Evolutionary conservation across 768 basidiomycete genomes (phyloP).

Genomic region (Tylopilus subfusipes): DNA sequence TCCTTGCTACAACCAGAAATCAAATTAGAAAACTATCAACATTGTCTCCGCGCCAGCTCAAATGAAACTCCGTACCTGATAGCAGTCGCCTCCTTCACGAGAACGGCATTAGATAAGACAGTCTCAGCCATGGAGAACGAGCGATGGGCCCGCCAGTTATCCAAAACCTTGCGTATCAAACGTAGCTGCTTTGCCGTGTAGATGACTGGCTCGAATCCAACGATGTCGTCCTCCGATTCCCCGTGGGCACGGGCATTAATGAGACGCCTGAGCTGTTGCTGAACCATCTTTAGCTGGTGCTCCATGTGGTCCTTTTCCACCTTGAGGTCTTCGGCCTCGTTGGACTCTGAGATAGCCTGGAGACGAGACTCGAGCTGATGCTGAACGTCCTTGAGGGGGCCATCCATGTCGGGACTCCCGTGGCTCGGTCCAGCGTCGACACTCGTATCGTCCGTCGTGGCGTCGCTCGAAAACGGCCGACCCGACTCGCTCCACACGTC

Average conservation of each 20-base stretch:
- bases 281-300: constrained; percentile 77
- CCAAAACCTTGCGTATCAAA: constrained; percentile 77
- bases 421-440: constrained; percentile 60
- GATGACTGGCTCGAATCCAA: constrained; percentile 73
- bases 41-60: neutral
- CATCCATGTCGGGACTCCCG: constrained; percentile 63
- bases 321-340: constrained; percentile 80
- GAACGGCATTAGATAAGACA: constrained; percentile 77
- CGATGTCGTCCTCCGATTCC: constrained; percentile 61
- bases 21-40: constrained; percentile 6
- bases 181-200: constrained; percentile 81
- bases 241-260: constrained; percentile 74
- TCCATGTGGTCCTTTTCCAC: constrained; percentile 94
- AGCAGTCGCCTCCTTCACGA: constrained; percentile 92
- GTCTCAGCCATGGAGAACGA: constrained; percentile 92
- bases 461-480: constrained; percentile 74
- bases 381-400: constrained; percentile 66
- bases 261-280: constrained; percentile 76
- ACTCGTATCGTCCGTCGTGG: constrained; percentile 85
- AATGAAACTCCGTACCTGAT: constrained; percentile 56
- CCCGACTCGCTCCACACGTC: constrained; percentile 89
- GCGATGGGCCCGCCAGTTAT: constrained; percentile 80
- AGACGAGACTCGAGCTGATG: constrained; percentile 70
- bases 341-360: constrained; percentile 58
- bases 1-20: constrained; percentile 58